These are phyloP conservation scores for Fusarium foetens DNA, from an alignment of 2,329 filamentous ascomycete genomes.

Conservation along the genomic window DNA sequence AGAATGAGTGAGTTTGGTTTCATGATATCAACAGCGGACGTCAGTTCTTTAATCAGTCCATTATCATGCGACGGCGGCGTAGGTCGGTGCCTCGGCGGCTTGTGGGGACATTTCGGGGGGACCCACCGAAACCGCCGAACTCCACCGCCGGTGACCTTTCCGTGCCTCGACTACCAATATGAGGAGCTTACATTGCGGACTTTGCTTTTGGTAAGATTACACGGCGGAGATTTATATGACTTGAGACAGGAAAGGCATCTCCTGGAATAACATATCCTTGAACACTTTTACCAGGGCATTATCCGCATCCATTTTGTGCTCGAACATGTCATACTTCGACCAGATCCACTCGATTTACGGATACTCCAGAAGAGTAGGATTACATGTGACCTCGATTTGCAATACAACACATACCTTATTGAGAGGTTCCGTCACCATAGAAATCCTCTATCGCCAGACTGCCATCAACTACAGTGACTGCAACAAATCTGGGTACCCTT, in stretches of 20 bases:
- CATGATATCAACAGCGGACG: not conserved
- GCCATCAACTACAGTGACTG: not conserved
- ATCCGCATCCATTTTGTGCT: not conserved
- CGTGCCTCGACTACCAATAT: not conserved
- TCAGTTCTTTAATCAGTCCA: slow-evolving; percentile 26
- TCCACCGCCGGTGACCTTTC: slow-evolving; percentile 27
- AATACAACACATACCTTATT: not conserved
- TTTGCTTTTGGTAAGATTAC: not conserved
- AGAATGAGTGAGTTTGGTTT: not conserved
- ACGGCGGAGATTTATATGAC: too few species aligned
- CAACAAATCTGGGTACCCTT: not conserved
- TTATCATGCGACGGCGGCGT: slow-evolving; percentile 8
- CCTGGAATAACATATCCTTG: not conserved
- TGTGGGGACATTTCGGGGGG: slow-evolving; percentile 18
- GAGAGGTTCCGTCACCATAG: not conserved
- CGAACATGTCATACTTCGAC: not conserved
- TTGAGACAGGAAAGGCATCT: too few species aligned
- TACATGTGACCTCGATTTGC: not conserved
- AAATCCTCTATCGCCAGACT: not conserved
- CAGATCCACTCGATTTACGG: not conserved
- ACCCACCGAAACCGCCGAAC: slow-evolving; percentile 44
- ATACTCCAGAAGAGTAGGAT: not conserved
- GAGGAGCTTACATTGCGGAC: not conserved
- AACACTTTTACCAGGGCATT: not conserved
- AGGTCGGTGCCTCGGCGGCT: slow-evolving; percentile 35